These are phyloP conservation scores for Theobroma grandiflorum DNA, from an alignment of 441 rosid genomes.

Conservation along the genomic window DNA sequence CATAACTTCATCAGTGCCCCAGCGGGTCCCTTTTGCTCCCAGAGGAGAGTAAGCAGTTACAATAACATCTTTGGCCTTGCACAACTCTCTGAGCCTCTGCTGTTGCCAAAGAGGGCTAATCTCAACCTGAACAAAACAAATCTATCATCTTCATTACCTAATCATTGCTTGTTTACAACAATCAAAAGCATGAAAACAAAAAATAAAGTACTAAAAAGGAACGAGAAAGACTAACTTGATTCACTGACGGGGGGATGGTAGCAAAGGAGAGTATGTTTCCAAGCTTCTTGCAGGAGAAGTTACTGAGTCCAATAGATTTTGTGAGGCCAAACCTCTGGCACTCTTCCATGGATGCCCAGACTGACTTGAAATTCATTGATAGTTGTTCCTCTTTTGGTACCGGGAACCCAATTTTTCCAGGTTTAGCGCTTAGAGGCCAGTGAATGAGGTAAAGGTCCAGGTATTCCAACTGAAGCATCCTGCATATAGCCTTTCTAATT, in stretches of 20 bases:
- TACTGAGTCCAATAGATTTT: constrained; percentile 47
- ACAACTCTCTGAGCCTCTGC: constrained; percentile 41
- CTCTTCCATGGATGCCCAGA: constrained; percentile 53
- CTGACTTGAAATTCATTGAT: constrained; percentile 38
- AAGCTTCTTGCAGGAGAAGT: constrained; percentile 50
- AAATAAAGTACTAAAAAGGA: neutral
- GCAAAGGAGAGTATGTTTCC: constrained; percentile 38
- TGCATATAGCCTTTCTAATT: constrained; percentile 8
- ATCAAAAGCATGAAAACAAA: too few species aligned
- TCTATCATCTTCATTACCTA: neutral
- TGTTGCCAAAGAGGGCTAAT: constrained; percentile 46
- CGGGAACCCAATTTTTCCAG: constrained; percentile 24
- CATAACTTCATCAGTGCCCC: constrained; percentile 40
- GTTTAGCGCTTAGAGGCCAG: constrained; percentile 45
- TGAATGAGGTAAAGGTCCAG: constrained; percentile 49
- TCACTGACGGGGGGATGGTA: constrained; percentile 40
- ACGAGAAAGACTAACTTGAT: constrained; percentile 36
- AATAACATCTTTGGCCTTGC: constrained; percentile 27
- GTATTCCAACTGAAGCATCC: constrained; percentile 40
- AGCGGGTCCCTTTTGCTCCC: constrained; percentile 31
- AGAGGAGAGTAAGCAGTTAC: constrained; percentile 40
- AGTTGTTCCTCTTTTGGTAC: constrained; percentile 28
- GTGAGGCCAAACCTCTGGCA: constrained; percentile 49
- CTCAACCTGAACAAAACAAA: constrained; percentile 41
- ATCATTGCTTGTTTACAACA: neutral